Base-by-base conservation (phyloP, 2,329 filamentous ascomycete species). In the Cordyceps farinosa region DNA sequence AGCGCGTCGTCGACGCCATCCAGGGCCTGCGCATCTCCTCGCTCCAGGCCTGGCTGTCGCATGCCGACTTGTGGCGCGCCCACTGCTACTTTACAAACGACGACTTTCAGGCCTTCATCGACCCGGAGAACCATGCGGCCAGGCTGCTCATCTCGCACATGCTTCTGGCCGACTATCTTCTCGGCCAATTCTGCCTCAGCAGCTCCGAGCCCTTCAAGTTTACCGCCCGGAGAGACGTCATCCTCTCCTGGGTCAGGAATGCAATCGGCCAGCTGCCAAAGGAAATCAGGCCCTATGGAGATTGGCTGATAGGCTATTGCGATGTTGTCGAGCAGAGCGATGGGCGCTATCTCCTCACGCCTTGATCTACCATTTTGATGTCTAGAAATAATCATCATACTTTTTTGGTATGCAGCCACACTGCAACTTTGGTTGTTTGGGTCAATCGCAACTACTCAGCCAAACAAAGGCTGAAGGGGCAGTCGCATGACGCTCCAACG, bases 111-210 rank as follows among this genome's bases (percentile, higher is more conserved):
- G 60, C 67, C 0, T 76, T 78, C 29, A 68, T 69, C 8, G 63
- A 74, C 30, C 65, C 71, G 0, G 66, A 67, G 1, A 77, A 76
- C 61, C 65, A 72, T 57, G 53, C 67, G 1, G 71, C 71, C 1
- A 74, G 76, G 61, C 67, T 78, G 0, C 68, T 78, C 1, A 68
- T 76, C 22, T 70, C 75, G 2, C 75, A 78, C 64, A 73, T 74
- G 65, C 71, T 76, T n/a, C 66, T 79, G 3, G 57, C 72, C 1
- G 72, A 74, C 30, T 73, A 74, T 40, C 52, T 73, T 0, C 64
- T 73, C 6, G 71, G 69, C 1, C 65, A 64, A n/a, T 69, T 65
- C 45, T 70, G 69, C 27, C 62, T 72, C 32, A 60, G 66, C 0
- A 64, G 65, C 4, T 45, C 62, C 4, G 66, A 70, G 36, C 62